Conservation (phyloP, 2,329 filamentous ascomycete species). For the Sclerotinia minor region DNA sequence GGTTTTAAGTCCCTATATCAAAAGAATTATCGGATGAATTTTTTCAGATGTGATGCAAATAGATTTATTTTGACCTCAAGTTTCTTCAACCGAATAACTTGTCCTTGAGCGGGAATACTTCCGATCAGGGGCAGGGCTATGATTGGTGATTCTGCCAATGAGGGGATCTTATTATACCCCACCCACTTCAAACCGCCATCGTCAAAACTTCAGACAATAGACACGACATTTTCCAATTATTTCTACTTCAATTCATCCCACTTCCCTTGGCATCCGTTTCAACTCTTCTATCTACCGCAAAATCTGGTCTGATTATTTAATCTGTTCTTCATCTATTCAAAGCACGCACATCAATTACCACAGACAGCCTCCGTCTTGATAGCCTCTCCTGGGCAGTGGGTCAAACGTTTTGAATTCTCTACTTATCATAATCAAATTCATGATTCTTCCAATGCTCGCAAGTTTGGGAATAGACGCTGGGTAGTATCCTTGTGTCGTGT, state of each 20-base stretch:
- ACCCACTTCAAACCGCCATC: conserved; percentile 15
- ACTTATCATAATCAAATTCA: neutral
- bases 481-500: conserved; percentile 3
- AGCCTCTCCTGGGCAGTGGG: conserved; percentile 4
- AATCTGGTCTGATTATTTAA: conserved; percentile 2
- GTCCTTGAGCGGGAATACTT: neutral
- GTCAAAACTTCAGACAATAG: conserved; percentile 20
- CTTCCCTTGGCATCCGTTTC: conserved; percentile 5
- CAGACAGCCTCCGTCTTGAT: neutral
- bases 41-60: neutral
- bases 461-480: neutral
- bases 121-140: neutral
- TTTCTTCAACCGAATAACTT: neutral
- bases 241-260: neutral
- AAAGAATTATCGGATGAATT: neutral
- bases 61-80: neutral
- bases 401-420: conserved; percentile 6
- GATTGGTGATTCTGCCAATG: neutral
- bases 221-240: conserved; percentile 1
- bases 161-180: neutral
- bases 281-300: neutral
- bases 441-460: neutral
- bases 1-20: neutral
- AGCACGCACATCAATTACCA: neutral
- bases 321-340: conserved; percentile 6